Evolutionary conservation across 2,329 filamentous ascomycete species (phyloP), one percentile per base, ranked within the genome.

Genomic region (Myriosclerotinia scirpicola): DNA sequence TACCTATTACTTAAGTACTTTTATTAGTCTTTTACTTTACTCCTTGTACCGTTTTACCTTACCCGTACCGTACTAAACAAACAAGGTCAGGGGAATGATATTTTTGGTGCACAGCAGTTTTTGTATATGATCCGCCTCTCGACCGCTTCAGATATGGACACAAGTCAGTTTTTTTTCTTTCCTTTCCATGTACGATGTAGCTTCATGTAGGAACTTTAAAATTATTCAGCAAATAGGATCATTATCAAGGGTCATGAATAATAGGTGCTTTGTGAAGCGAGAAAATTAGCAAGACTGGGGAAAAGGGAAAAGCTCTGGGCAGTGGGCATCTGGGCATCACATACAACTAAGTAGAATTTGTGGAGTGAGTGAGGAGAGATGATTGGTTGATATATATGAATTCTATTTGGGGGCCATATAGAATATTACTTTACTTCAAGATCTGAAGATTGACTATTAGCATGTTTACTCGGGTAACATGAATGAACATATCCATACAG

Each of bases 161-260:
- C 64, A 60, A 58, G 6, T 46, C n/a, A n/a, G n/a, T 46, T 44
- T 20, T 46, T 6, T 15, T 46, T 20, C 42, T 46, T 17, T 46
- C 42, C 42, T 20, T 14, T 46, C 17, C 44, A n/a, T n/a, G n/a
- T n/a, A n/a, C n/a, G n/a, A n/a, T n/a, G n/a, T n/a, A n/a, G n/a
- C n/a, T n/a, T n/a, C n/a, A n/a, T n/a, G 44, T 46, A n/a, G 44
- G 55, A 67, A 48, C 12, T 54, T 15, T 54, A 63, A 54, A 30
- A 14, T 44, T 60, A 65, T 67, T 59, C 64, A 69, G 69, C 73
- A 73, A 73, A 74, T 72, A 66, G 69, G 70, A 72, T 54, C 58
- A 34, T 63, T 62, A 67, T 70, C 65, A n/a, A 46, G 44, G 44
- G 44, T 6, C 70, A 73, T 69, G 67, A 70, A 74, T 67, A 34